Conservation (phyloP, 306 rosid species). For the Vachellia pachyceras region DNA sequence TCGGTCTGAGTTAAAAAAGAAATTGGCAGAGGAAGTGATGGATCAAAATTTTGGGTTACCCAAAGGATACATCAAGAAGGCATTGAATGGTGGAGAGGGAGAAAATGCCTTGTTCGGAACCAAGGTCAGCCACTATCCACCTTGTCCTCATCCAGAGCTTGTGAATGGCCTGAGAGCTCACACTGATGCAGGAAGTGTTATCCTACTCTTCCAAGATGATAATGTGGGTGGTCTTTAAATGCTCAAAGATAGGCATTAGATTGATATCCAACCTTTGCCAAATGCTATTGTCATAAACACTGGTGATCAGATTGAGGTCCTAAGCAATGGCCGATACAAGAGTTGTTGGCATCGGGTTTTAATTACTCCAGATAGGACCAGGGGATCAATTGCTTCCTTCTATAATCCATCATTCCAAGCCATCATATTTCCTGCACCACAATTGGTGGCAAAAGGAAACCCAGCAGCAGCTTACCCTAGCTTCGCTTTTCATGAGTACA, state of each 20-base stretch:
- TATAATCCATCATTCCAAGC: slow-evolving; percentile 90
- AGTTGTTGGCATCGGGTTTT: slow-evolving; percentile 89
- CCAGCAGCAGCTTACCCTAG: slow-evolving; percentile 69
- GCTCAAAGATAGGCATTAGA: slow-evolving; percentile 85
- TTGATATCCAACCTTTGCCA: slow-evolving; percentile 82
- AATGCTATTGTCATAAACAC: slow-evolving; percentile 91
- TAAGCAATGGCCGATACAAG: slow-evolving; percentile 87
- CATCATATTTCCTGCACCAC: slow-evolving; percentile 83
- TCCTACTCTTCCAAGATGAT: slow-evolving; percentile 91
- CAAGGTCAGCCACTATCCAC: slow-evolving; percentile 97
- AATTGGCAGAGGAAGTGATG: slow-evolving; percentile 75
- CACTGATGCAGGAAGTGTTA: slow-evolving; percentile 93
- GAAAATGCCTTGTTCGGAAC: slow-evolving; percentile 83
- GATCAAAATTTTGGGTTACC: slow-evolving; percentile 86
- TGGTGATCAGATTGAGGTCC: slow-evolving; percentile 97
- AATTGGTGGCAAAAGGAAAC: slow-evolving; percentile 52
- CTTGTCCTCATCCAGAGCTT: slow-evolving; percentile 80
- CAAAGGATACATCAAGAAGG: slow-evolving; percentile 71
- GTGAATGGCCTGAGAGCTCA: slow-evolving; percentile 93
- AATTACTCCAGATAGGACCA: slow-evolving; percentile 61
- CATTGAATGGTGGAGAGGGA: slow-evolving; percentile 68
- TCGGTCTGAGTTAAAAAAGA: slow-evolving; percentile 68
- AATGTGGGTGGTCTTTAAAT: slow-evolving; percentile 88
- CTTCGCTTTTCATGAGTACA: slow-evolving; percentile 87
- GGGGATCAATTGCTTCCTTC: slow-evolving; percentile 90